Evolutionary conservation across 169 alveolate species (phyloP), one percentile per base, ranked within the genome.

Genomic region (Plasmodium blacklocki): DNA sequence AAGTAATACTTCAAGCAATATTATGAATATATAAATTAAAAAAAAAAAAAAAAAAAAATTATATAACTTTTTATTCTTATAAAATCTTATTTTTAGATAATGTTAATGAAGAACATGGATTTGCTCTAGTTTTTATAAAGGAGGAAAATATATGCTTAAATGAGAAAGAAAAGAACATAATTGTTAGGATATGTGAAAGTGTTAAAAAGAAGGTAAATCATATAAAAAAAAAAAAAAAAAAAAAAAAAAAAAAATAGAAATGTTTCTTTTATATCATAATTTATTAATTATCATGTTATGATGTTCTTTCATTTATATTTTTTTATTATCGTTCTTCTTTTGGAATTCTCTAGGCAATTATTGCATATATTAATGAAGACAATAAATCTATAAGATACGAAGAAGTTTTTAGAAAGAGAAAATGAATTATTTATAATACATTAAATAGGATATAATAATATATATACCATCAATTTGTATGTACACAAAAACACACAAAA

Each of bases 121-220:
- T 86, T 73, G 74, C 88, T 23, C 73, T 86, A 5, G 60, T 86
- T 15, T 86, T 86, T 74, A 54, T 86, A 58, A 86, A 86, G 56
- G 92, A 63, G 12, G 88, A 86, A 43, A 68, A 54, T 29, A 12
- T n/a, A 7, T 52, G 19, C 19, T 66, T 86, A 70, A 72, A 54
- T 86, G 52, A 86, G 58, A 86, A 86, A 26, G 92, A 86, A 50
- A 86, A 86, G 59, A 67, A 54, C 19, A 47, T 86, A 29, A 70
- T 86, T 47, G 43, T 58, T 39, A 70, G 92, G 54, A 86, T 86
- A 86, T 86, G 92, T 56, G 92, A 86, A 64, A 67, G 92, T 60
- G 87, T 73, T 86, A 86, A 62, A 73, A 86, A 86, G 21, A 56
- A 73, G 58, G 92, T 86, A 86, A 71, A 43, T 59, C 39, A 26